These are phyloP conservation scores for Cadophora sp. DNA, from an alignment of 2,329 filamentous ascomycete genomes.

Conservation along the genomic window DNA sequence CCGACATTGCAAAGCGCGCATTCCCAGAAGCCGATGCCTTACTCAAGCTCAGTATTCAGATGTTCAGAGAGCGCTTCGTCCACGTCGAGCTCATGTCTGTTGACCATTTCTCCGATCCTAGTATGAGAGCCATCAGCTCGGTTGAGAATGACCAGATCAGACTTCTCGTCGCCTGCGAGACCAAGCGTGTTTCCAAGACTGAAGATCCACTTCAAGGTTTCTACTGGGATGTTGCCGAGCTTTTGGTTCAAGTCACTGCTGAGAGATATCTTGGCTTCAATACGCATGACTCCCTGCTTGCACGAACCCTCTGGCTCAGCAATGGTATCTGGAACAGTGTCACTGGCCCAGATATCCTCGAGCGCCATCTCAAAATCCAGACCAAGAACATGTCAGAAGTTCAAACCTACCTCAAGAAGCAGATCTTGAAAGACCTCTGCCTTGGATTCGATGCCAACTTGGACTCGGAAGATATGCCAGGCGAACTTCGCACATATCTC, in stretches of 20 bases:
- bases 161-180: constrained; percentile 33
- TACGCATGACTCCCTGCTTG: constrained; percentile 45
- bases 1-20: constrained; percentile 41
- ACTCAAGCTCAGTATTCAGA: constrained; percentile 35
- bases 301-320: constrained; percentile 43
- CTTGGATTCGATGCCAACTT: constrained; percentile 56
- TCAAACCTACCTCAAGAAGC: constrained; percentile 32
- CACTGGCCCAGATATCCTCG: constrained; percentile 18
- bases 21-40: constrained; percentile 51
- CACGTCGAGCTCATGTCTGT: constrained; percentile 31
- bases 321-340: constrained; percentile 42
- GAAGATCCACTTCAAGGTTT: constrained; percentile 27
- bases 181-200: constrained; percentile 16
- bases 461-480: constrained; percentile 56
- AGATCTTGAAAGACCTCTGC: constrained; percentile 54
- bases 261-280: constrained; percentile 35
- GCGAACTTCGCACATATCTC: constrained; percentile 51
- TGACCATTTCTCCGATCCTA: constrained; percentile 27
- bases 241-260: constrained; percentile 30
- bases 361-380: constrained; percentile 22
- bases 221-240: constrained; percentile 30
- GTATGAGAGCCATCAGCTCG: constrained; percentile 35
- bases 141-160: constrained; percentile 16
- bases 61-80: constrained; percentile 28
- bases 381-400: constrained; percentile 12